phyloP scores from a whole-genome alignment of 2,329 filamentous ascomycete genomes.

The Cercospora citrullina region DNA sequence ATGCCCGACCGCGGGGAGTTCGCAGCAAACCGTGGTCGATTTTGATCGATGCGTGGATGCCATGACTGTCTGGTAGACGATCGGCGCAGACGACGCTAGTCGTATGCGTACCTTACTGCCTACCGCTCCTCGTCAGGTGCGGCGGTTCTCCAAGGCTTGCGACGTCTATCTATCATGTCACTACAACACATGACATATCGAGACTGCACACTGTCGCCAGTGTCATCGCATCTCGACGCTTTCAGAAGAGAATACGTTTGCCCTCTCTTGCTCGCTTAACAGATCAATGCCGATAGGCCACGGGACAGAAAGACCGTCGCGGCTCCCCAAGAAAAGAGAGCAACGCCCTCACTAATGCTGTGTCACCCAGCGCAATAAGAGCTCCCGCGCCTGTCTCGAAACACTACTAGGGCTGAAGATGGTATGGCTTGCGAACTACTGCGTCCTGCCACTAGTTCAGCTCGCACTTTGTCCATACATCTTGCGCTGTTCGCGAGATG shows the following conservation, averaged over 20 bases:
- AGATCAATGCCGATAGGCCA: neutral
- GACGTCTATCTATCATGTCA: neutral
- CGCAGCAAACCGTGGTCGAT: neutral
- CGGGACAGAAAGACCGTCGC: neutral
- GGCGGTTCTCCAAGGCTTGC: neutral
- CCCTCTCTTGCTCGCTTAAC: slow-evolving; percentile 2
- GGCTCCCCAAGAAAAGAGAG: neutral
- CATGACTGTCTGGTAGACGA: neutral
- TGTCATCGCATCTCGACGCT: neutral
- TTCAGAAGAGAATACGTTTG: neutral
- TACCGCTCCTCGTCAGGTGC: neutral
- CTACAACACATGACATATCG: neutral
- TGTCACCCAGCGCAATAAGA: slow-evolving; percentile 6
- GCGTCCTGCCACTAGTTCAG: slow-evolving; percentile 12
- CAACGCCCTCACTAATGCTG: slow-evolving; percentile 5
- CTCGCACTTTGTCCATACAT: slow-evolving; percentile 4
- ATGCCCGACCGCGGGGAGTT: neutral
- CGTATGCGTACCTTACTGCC: neutral
- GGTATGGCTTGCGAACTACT: slow-evolving; percentile 9
- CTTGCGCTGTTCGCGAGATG: neutral
- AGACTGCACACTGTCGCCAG: neutral
- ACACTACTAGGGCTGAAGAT: slow-evolving; percentile 11
- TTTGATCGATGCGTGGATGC: neutral
- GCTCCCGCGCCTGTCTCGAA: neutral
- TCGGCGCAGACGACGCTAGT: neutral